Evolutionary conservation across 768 basidiomycete species (phyloP).

Genomic region (Pisolithus albus): DNA sequence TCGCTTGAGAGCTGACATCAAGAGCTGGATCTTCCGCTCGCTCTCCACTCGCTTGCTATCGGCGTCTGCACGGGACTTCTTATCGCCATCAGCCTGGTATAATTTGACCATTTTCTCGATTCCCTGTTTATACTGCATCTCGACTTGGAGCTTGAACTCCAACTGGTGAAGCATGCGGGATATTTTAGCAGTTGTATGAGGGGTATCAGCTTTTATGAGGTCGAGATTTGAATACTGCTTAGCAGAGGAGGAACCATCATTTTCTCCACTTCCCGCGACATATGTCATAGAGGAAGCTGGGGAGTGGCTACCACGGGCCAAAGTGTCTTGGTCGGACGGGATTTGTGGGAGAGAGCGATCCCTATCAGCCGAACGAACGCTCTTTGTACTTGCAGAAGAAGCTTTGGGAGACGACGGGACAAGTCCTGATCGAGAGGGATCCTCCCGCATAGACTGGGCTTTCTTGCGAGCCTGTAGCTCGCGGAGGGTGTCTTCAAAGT

Average conservation of each 20-base stretch:
- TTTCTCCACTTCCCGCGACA: slow-evolving; percentile 31
- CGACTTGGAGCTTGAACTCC: slow-evolving; percentile 98
- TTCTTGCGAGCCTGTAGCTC: slow-evolving; percentile 77
- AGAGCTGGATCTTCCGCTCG: slow-evolving; percentile 91
- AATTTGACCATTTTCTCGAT: slow-evolving; percentile 99
- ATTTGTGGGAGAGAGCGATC: slow-evolving; percentile 37
- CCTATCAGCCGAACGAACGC: slow-evolving; percentile 19
- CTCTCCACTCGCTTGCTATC: slow-evolving; percentile 92
- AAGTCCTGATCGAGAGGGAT: slow-evolving; percentile 49
- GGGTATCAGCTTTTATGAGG: slow-evolving; percentile 95
- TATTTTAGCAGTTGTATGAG: slow-evolving; percentile 93
- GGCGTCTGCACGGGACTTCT: slow-evolving; percentile 88
- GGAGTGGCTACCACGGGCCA: slow-evolving; percentile 36
- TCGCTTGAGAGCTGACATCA: slow-evolving; percentile 86
- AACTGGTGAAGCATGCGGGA: slow-evolving; percentile 97
- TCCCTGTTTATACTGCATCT: slow-evolving; percentile 95
- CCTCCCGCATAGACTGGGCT: slow-evolving; percentile 48
- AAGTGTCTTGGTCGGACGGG: slow-evolving; percentile 40
- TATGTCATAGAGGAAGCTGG: slow-evolving; percentile 36
- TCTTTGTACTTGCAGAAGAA: slow-evolving; percentile 13
- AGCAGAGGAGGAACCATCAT: slow-evolving; percentile 36
- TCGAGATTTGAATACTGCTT: slow-evolving; percentile 83
- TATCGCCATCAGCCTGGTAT: slow-evolving; percentile 95
- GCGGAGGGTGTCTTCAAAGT: slow-evolving; percentile 81
- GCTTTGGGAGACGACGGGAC: slow-evolving; percentile 23